Conservation (phyloP, 305 asterid genomes). For the Vinca major region DNA sequence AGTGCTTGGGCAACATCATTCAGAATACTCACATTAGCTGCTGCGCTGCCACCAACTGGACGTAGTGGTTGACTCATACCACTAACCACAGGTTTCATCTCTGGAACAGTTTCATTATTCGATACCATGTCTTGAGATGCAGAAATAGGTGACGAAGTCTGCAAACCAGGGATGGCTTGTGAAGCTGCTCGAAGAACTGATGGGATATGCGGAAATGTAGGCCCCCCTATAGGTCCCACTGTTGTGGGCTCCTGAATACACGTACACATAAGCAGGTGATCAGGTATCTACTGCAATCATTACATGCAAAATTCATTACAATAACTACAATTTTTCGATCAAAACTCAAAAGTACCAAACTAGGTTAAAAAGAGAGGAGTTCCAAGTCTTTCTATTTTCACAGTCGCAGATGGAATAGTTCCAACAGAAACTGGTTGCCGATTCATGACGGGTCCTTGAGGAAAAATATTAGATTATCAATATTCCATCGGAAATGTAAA, state of each 20-base stretch:
- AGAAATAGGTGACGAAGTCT: conserved; percentile 76
- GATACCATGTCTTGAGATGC: conserved; percentile 61
- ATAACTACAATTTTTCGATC: neutral
- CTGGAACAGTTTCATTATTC: conserved; percentile 53
- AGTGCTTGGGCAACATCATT: conserved; percentile 86
- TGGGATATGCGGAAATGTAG: conserved; percentile 57
- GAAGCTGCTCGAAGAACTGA: conserved; percentile 63
- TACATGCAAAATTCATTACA: neutral
- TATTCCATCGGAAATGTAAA: neutral
- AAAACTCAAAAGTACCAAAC: neutral
- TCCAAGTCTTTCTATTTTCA: conserved; percentile 63
- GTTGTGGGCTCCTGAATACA: conserved; percentile 71
- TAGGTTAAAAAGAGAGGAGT: conserved; percentile 6
- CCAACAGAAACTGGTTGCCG: conserved; percentile 57
- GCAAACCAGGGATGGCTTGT: conserved; percentile 55
- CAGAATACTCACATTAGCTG: conserved; percentile 79
- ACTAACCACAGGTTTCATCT: conserved; percentile 58
- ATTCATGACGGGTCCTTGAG: conserved; percentile 55
- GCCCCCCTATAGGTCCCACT: conserved; percentile 44
- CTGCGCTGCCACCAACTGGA: conserved; percentile 60
- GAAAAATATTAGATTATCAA: conserved; percentile 20
- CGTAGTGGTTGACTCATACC: conserved; percentile 50
- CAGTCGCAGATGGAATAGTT: conserved; percentile 62
- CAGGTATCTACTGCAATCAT: neutral
- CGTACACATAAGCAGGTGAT: neutral